phyloP scores from a whole-genome alignment of 78 protist species.

The Pigoraptor vietnamica region DNA sequence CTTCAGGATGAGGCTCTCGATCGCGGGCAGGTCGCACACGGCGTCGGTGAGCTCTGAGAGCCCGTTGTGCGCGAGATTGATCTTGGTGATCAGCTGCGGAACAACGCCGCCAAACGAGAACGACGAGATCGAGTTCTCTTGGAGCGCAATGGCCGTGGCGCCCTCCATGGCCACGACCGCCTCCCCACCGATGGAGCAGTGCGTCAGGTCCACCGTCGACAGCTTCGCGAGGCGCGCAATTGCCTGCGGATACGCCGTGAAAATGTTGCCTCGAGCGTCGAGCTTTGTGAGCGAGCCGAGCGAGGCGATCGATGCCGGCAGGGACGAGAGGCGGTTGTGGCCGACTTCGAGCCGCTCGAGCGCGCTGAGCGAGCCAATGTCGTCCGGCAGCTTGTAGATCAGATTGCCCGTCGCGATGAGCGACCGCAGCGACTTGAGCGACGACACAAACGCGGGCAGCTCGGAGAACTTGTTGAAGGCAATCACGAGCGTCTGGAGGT shows the following conservation, averaged over 20 bases:
- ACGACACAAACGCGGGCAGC: background rate
- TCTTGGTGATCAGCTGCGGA: background rate
- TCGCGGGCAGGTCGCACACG: background rate
- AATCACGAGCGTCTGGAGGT: background rate
- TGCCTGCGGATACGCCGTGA: background rate
- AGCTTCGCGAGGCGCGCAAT: background rate
- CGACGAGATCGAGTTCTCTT: background rate
- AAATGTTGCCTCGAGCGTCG: too few species aligned
- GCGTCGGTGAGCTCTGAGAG: background rate
- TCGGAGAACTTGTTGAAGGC: background rate
- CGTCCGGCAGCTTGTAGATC: background rate
- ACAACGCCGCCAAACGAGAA: background rate
- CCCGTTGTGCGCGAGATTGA: background rate
- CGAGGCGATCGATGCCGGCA: too few species aligned
- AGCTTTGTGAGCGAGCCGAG: too few species aligned
- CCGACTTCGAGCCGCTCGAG: too few species aligned
- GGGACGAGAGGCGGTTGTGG: too few species aligned
- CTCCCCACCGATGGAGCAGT: too few species aligned
- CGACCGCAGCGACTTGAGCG: background rate
- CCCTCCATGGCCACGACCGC: background rate
- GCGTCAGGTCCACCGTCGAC: background rate
- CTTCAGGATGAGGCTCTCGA: background rate
- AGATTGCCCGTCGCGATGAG: background rate
- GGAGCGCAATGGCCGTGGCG: background rate
- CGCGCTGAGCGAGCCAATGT: too few species aligned